Evolutionary conservation across 345 rosid species (phyloP).

Genomic region (Gossypium bickii): DNA sequence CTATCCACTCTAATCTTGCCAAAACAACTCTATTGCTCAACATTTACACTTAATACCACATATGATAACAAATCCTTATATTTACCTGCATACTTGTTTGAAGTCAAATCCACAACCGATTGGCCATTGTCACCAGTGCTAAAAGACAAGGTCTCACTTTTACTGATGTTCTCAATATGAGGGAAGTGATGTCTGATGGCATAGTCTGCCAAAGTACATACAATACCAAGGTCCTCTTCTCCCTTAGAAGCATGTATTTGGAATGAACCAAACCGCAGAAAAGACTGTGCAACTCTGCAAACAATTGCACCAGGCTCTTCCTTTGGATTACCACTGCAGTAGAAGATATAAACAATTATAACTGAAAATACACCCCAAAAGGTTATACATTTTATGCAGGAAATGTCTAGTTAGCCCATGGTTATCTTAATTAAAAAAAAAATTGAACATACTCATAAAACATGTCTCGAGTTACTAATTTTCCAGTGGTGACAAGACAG

Average conservation of each 20-base stretch:
- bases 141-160: conserved; percentile 86
- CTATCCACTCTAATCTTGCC: conserved; percentile 2
- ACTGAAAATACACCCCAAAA: neutral
- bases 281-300: conserved; percentile 86
- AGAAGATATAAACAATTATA: conserved; percentile 9
- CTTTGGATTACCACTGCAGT: conserved; percentile 85
- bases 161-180: conserved; percentile 70
- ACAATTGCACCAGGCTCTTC: conserved; percentile 96
- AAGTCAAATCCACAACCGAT: conserved; percentile 80
- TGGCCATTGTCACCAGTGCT: conserved; percentile 71
- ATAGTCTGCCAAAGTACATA: conserved; percentile 80
- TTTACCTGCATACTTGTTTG: conserved; percentile 95
- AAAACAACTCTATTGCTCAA: neutral
- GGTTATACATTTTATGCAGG: neutral
- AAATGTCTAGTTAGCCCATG: neutral
- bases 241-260: conserved; percentile 93
- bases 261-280: conserved; percentile 87
- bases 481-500: conserved; percentile 88
- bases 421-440: conserved; percentile 1
- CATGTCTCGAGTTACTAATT: conserved; percentile 90
- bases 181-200: conserved; percentile 86
- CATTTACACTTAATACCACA: neutral
- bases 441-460: conserved; percentile 82
- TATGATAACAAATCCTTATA: neutral
- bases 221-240: conserved; percentile 77